Base-by-base conservation (phyloP, 2,329 filamentous ascomycete genomes). In the Elsinoe perseae region DNA sequence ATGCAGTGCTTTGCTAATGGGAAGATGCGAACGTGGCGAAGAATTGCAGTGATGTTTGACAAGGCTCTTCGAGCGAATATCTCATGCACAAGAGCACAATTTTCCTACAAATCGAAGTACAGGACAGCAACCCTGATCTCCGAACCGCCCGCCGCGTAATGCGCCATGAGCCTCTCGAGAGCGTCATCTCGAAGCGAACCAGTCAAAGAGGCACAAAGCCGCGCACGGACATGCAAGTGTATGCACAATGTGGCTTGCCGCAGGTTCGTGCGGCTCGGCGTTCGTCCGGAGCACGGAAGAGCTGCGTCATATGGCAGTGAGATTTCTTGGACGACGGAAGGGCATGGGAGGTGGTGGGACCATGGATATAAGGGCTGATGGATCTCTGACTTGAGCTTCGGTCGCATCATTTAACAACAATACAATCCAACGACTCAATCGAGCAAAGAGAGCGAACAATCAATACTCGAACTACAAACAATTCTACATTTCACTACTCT, bases 81-180 rank as follows among this genome's bases (percentile, higher is more conserved):
- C n/a, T n/a, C 40, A 10, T 43, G 40, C 40, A 43, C 40, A 36
- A 36, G n/a, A 9, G 16, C 16, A 8, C 38, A 8, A 34, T 8
- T 34, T 34, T 34, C 14, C 8, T 34, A 14, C 30, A 34, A 34
- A 34, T 34, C 30, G 30, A 34, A 8, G 14, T 34, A 14, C 9
- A 42, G 38, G n/a, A n/a, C n/a, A n/a, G n/a, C 32, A 9, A 14
- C 4, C 32, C 32, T 48, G 43, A 48, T 48, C 43, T 20, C 38
- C 12, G 38, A 18, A 50, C n/a, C 16, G 44, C 16, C 44, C 48
- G 48, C 48, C 46, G 48, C 48, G 48, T 52, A n/a, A 52, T 52
- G 48, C 30, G 30, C 25, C 12, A 52, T 52, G 48, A 52, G 48
- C 48, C 48, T 28, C 48, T 6, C 30, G n/a, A 21, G 8, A 12